phyloP scores from a whole-genome alignment of 305 asterid genomes.

The Ilex paraguariensis region DNA sequence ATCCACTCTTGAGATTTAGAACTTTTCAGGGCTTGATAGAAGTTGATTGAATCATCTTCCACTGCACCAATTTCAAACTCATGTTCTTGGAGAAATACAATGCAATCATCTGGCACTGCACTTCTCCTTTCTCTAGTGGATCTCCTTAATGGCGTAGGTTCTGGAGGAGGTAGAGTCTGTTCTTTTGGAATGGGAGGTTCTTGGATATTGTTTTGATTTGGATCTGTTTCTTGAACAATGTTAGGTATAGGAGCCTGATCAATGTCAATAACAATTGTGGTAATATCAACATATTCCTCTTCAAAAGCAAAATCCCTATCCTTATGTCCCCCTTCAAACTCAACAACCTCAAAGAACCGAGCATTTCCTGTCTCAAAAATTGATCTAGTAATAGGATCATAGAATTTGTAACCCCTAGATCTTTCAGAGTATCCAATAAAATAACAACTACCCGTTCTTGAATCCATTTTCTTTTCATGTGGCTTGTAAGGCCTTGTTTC shows the following conservation, averaged over 20 bases:
- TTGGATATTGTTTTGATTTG: too few relatives aligned
- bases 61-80: not conserved
- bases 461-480: conserved; percentile 1
- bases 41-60: not conserved
- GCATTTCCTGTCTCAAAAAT: not conserved
- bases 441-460: not conserved
- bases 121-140: not conserved
- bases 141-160: not conserved
- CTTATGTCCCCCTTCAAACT: too few relatives aligned
- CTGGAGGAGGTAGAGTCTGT: not conserved
- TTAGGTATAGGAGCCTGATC: too few relatives aligned
- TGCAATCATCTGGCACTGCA: not conserved
- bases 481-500: not conserved
- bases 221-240: too few relatives aligned
- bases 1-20: not conserved
- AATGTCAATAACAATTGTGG: too few relatives aligned
- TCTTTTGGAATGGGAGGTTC: not conserved
- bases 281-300: too few relatives aligned
- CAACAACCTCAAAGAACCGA: too few relatives aligned
- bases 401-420: not conserved
- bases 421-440: not conserved
- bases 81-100: conserved; percentile 1
- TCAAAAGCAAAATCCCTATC: too few relatives aligned
- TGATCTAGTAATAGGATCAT: not conserved
- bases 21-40: not conserved